These are phyloP conservation scores for Cichorium intybus DNA, from an alignment of 140 eudicot species.

Conservation along the genomic window DNA sequence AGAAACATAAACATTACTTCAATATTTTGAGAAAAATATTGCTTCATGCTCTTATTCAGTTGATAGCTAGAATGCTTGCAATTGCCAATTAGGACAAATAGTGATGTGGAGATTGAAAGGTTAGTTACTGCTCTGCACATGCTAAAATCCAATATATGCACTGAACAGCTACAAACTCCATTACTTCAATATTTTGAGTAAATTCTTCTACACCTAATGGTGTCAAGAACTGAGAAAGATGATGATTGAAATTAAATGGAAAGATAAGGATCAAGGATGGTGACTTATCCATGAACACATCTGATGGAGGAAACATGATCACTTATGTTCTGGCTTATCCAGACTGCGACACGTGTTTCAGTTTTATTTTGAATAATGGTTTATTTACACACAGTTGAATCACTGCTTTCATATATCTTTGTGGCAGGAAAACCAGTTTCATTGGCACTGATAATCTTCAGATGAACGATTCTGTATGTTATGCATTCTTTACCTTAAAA, in stretches of 20 bases:
- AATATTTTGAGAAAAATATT: neutral
- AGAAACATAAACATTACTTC: too few relatives aligned
- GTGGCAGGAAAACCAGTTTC: neutral
- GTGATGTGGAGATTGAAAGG: constrained; percentile 66
- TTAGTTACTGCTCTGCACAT: constrained; percentile 52
- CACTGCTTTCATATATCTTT: too few relatives aligned
- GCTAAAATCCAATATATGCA: constrained; percentile 49
- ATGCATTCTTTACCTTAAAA: neutral
- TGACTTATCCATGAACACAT: constrained; percentile 33
- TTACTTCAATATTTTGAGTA: too few relatives aligned
- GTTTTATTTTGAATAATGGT: too few relatives aligned
- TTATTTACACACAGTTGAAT: too few relatives aligned
- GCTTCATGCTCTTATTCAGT: constrained; percentile 34
- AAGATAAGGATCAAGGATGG: constrained; percentile 44
- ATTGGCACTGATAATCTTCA: neutral
- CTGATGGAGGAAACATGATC: too few relatives aligned
- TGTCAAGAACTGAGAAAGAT: too few relatives aligned
- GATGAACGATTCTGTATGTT: constrained; percentile 42
- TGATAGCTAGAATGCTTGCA: constrained; percentile 61
- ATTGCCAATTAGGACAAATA: constrained; percentile 62
- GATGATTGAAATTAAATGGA: constrained; percentile 61
- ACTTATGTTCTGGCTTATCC: constrained; percentile 66
- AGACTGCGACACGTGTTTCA: constrained; percentile 16
- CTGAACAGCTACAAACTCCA: too few relatives aligned
- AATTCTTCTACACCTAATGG: too few relatives aligned